Base-by-base conservation (phyloP, 768 basidiomycete genomes). In the Holtermannia corniformis region DNA sequence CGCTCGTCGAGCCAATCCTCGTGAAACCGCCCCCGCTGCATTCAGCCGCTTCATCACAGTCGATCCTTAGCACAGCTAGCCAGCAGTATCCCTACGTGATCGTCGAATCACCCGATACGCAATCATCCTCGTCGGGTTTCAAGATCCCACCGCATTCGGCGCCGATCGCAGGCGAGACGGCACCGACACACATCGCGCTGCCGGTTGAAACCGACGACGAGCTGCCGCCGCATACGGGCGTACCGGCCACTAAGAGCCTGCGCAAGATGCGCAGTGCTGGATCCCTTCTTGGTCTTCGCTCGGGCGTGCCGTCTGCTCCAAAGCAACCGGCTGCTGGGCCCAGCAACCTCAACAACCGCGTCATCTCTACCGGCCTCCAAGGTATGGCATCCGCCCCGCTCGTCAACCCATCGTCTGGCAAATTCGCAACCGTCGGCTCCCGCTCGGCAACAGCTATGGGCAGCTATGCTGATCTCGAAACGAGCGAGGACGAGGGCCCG, bases 1-100 rank as follows among this genome's bases (percentile, higher is more conserved):
- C 86, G 26, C 77, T 99, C 49, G 82, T 95, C 22, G 86, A 85
- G 52, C 89, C 91, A 0, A 76, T 96, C 45, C 76, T 91, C 7
- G 78, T 37, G 7, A 7, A 16, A 7, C 7, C 32, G 10, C 10
- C 7, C 7, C 10, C 32, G 7, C 32, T 37, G 32, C 32, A 37
- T 16, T 37, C 32, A 7, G 32, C 32, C 7, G 32, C 32, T 7
- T 37, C 32, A 16, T 37, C 32, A 7, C 7, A 7, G 16, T 37
- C 32, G 10, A 37, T 37, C 10, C 7, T 7, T 37, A 37, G 32
- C 16, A 7, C 16, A 7, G 7, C 32, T 7, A 7, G 10, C 10
- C 32, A 37, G 16, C 7, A 37, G 10, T 7, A 16, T 16, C 16
- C 32, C 7, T 37, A 7, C 16, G 7, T 16, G 32, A 16, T 16